Conservation (phyloP, 208 protist species). For the Acanthamoeba triangularis region DNA sequence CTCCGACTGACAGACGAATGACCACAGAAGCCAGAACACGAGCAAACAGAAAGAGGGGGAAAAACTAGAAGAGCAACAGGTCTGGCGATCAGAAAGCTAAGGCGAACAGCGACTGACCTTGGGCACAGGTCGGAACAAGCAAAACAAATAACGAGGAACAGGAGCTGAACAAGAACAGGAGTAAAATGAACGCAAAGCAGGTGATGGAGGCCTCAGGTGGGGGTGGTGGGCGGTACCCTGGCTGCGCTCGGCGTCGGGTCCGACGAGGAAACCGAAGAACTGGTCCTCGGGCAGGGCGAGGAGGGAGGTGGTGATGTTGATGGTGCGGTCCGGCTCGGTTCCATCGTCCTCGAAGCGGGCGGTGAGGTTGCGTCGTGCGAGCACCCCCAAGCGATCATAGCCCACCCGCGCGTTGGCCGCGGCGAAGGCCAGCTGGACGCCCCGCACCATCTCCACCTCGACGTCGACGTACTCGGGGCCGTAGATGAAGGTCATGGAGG, state of each 20-base stretch:
- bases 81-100: too few species aligned
- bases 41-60: too few species aligned
- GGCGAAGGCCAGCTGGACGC: not conserved
- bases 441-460: not conserved
- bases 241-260: not conserved
- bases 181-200: too few species aligned
- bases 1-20: too few species aligned
- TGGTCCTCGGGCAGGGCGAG: constrained; percentile 21
- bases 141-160: too few species aligned
- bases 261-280: constrained; percentile 15
- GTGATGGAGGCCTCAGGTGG: too few species aligned
- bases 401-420: not conserved
- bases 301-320: not conserved
- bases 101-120: too few species aligned
- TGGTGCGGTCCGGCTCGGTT: not conserved
- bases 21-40: too few species aligned
- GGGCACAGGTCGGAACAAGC: too few species aligned
- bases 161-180: not conserved
- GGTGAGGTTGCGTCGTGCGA: constrained; percentile 5
- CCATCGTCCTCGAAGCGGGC: not conserved
- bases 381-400: not conserved
- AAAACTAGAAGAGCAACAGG: too few species aligned
- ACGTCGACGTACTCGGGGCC: not conserved
- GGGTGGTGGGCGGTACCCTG: not conserved
- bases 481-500: not conserved